Evolutionary conservation across 208 protist species (phyloP), one percentile per base, ranked within the genome.

Genomic region (Leishmania arabica): DNA sequence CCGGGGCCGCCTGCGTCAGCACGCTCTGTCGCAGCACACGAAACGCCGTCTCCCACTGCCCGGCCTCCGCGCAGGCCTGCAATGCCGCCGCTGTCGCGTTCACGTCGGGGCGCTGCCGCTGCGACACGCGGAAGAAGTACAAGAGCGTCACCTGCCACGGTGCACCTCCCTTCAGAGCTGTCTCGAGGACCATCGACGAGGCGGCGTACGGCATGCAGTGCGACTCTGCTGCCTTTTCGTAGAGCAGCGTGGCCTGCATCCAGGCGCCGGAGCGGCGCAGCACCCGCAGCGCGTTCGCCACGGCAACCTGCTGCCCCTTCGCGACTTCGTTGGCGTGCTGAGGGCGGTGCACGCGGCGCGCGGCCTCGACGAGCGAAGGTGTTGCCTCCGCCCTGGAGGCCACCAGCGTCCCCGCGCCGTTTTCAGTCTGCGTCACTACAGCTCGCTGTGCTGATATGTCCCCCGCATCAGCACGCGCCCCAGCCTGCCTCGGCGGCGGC

Each of bases 11-110:
- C 76, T 88, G 84, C 49, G 93, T 93, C 51, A 97, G 74, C 53
- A 94, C 80, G 76, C 80, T 86, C 74, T 95, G 92, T 53, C 78
- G 85, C 71, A 97, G 80, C 70, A 97, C 84, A 27, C 87, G 88
- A 53, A 95, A 89, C 34, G 87, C 92, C n/a, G 90, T 72, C 58
- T 76, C 84, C 93, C 93, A 97, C 86, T 92, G 91, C 1, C 78
- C 78, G 21, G 90, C 91, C 47, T 68, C 80, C 42, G 80, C 82
- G 68, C 93, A 97, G 21, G 91, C 91, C 81, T 92, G 82, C 78
- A 97, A 75, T 4, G 92, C 93, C 47, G 85, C 86, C 19, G 85
- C 79, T 17, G 90, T 73, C 17, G 90, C 88, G 47, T 70, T 70
- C 71, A 90, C 86, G 77, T 94, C 86, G 0, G 91, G 93, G 17